Evolutionary conservation across 2,329 filamentous ascomycete genomes (phyloP).

Genomic region (Onygenales sp.): DNA sequence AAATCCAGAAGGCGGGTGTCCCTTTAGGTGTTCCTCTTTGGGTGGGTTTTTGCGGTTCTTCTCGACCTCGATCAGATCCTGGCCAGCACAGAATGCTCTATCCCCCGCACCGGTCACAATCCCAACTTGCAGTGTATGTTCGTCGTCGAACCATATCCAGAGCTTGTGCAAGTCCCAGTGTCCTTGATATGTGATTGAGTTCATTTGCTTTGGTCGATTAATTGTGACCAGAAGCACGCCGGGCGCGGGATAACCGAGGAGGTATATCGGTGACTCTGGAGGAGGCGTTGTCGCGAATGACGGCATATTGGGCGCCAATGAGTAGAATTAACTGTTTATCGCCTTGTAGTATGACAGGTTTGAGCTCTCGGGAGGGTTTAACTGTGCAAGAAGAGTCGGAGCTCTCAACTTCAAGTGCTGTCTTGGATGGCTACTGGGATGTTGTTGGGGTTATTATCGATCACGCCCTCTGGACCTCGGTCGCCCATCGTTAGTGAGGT

Average conservation of each 20-base stretch:
- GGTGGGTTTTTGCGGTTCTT: constrained; percentile 15
- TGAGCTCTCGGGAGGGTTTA: not conserved
- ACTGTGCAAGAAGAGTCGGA: not conserved
- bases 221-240: constrained; percentile 37
- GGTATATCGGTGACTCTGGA: constrained; percentile 13
- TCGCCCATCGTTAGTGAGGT: no score
- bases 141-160: constrained; percentile 33
- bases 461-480: not conserved
- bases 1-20: constrained; percentile 42
- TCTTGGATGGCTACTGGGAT: not conserved
- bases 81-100: constrained; percentile 36
- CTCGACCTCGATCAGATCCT: constrained; percentile 36
- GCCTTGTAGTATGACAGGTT: no score
- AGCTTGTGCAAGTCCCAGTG: constrained; percentile 31
- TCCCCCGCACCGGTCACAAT: constrained; percentile 35
- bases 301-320: not conserved
- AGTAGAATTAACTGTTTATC: not conserved
- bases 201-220: constrained; percentile 29
- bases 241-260: constrained; percentile 30
- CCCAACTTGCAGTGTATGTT: constrained; percentile 30
- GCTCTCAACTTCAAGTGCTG: not conserved
- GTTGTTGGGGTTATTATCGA: not conserved
- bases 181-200: constrained; percentile 29
- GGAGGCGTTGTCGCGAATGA: constrained; percentile 6
- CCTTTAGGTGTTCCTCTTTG: constrained; percentile 16